Base-by-base conservation (phyloP, 2,329 filamentous ascomycete species). In the Aotearoamyces nothofagi region DNA sequence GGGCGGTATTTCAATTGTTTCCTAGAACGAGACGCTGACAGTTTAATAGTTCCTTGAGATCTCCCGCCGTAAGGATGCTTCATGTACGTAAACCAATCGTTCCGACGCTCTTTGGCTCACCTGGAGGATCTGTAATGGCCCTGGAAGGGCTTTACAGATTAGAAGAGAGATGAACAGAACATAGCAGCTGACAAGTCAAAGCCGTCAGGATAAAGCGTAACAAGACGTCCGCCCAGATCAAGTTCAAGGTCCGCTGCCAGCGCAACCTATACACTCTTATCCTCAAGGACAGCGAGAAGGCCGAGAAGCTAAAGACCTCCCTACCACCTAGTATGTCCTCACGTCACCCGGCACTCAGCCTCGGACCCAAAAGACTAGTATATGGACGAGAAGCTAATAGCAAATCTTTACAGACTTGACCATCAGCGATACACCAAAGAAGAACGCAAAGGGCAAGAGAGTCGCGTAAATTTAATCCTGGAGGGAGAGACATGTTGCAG, bases 191-290 rank as follows among this genome's bases (percentile, higher is more conserved):
- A 17, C 11, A 26, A 15, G 6, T 37, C 51, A 41, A 51, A 87
- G 80, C 80, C 63, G 80, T 80, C 56, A 77, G 80, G 61, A 83
- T 87, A 71, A 87, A 96, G 84, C 90, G 92, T 74, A 92, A 78
- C 76, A 78, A 76, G 63, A 77, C 79, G 66, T 66, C 68, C 55
- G 72, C 78, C 59, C 78, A 87, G 71, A 86, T 90, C 78, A 98
- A 98, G 80, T 96, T 98, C 84, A 98, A 98, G 83, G 87, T 98
- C 73, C 83, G 90, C 63, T 96, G 90, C 79, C 71, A 82, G 60
- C 75, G 77, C 55, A 77, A 90, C 71, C 71, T 98, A 50, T 98
- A 98, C 80, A 94, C 90, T 50, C 78, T 98, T 51, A 81, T 92
- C 58, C 78, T 98, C 54, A 94, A 93, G 77, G 90, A 98, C 67